phyloP scores from a whole-genome alignment of 768 basidiomycete species.

The Trametes villosa region DNA sequence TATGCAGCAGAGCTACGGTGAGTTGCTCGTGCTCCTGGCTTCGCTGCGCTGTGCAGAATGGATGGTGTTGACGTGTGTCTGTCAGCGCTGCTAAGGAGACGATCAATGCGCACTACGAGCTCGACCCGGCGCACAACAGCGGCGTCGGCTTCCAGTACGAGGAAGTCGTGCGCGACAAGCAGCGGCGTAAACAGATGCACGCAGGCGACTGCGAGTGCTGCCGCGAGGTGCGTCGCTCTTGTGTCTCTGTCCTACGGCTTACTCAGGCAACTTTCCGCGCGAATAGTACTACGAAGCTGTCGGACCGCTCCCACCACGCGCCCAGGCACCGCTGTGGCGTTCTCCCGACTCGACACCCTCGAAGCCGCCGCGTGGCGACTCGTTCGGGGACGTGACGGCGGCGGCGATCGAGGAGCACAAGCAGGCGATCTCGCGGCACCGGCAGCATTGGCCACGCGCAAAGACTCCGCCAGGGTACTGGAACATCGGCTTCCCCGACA shows the following conservation, averaged over 20 bases:
- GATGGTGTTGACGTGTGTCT: constrained; percentile 21
- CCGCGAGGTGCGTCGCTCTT: constrained; percentile 56
- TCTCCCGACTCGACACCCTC: constrained; percentile 44
- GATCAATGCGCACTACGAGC: constrained; percentile 68
- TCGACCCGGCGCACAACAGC: constrained; percentile 66
- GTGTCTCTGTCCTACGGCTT: background rate
- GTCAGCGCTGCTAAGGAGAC: constrained; percentile 44
- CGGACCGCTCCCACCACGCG: constrained; percentile 67
- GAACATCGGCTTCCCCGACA: constrained; percentile 88
- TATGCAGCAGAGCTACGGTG: constrained; percentile 18
- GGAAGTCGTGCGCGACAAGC: constrained; percentile 71
- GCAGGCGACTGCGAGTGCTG: constrained; percentile 86
- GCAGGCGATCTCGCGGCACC: constrained; percentile 72
- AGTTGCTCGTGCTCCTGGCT: constrained; percentile 38
- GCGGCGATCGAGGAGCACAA: constrained; percentile 56
- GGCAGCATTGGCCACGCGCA: constrained; percentile 69
- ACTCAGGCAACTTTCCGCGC: background rate
- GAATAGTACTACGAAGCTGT: constrained; percentile 80
- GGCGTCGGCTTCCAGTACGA: constrained; percentile 74
- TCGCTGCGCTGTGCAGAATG: constrained; percentile 39
- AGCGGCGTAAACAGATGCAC: constrained; percentile 65
- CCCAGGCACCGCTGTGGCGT: constrained; percentile 75
- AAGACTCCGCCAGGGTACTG: constrained; percentile 88
- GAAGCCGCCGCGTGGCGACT: constrained; percentile 18
- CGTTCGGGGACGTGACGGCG: constrained; percentile 20